Evolutionary conservation across 371 early-diverging fungal species (phyloP), one percentile per base, ranked within the genome.

Genomic region (Circinella minor): DNA sequence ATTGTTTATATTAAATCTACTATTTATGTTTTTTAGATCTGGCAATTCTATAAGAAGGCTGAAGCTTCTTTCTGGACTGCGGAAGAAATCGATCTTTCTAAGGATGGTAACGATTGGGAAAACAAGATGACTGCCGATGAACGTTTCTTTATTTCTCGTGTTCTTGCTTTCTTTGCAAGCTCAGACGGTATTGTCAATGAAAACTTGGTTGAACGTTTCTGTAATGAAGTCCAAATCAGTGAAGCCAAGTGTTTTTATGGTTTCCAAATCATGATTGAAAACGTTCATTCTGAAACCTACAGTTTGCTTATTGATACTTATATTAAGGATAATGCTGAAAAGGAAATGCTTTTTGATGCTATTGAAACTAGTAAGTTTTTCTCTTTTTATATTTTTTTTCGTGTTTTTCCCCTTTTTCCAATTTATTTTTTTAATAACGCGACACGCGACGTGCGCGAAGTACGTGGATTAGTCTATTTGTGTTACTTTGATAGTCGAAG

Each of bases 241-340:
- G 99, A 99, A 83, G 99, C 99, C 27, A 88, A 97, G 66, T 97
- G 95, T 82, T 99, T 99, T 82, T 99, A 99, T 81, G 99, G 98
- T 34, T 99, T 99, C 90, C 99, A 99, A 86, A 98, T 99, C 78
- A 99, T 98, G 96, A 99, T 99, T 74, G 99, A 99, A 83, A 99
- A 99, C 86, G 96, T 99, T 71, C 99, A 99, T 86, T 90, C 95
- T 38, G 99, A 99, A 84, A 99, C 99, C 89, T 99, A 99, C 89
- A 94, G 94, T 68, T 88, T 99, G 17, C 86, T 99, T 43, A 99
- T 99, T 69, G 99, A 99, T 76, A 96, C 99, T 36, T 99, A 99
- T 81, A 95, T 99, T 80, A 93, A 93, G 78, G 99, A 99, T 76
- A 80, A 90, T 61, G 77, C 77, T 46, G 93, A 99, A 77, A 93